phyloP scores from a whole-genome alignment of 768 basidiomycete genomes.

The Lactarius deliciosus region DNA sequence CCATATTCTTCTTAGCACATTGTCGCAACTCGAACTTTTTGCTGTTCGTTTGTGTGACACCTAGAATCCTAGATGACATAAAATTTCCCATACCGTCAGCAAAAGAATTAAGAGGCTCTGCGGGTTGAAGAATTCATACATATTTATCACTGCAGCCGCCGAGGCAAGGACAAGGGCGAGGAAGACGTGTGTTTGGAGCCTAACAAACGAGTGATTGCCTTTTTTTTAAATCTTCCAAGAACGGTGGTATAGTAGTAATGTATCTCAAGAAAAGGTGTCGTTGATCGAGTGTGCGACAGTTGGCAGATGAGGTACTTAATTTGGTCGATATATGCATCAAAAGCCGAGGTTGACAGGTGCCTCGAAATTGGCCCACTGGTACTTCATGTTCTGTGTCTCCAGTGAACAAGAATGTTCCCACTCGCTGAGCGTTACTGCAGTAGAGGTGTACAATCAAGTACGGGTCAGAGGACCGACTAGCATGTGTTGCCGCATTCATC shows the following conservation, averaged over 20 bases:
- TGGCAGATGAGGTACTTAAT: background rate
- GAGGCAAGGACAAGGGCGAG: background rate
- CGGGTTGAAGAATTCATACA: background rate
- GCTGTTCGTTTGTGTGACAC: background rate
- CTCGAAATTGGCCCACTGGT: background rate
- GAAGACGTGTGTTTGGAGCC: background rate
- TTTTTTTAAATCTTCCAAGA: background rate
- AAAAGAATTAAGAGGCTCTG: background rate
- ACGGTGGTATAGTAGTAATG: background rate
- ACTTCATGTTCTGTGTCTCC: background rate
- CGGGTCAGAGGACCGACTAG: background rate
- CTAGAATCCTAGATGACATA: no score
- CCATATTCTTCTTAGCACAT: background rate
- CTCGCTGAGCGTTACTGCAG: background rate
- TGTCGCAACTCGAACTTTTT: background rate
- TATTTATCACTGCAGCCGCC: background rate
- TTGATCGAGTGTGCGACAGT: background rate
- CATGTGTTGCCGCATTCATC: background rate
- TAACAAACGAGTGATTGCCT: background rate
- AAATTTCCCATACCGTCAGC: no score
- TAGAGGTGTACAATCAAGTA: background rate
- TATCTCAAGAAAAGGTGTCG: background rate
- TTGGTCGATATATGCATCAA: background rate
- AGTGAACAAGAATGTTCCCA: background rate
- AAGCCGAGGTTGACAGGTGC: background rate